These are phyloP conservation scores for Xylaria sp. DNA, from an alignment of 2,329 filamentous ascomycete species.

Conservation along the genomic window DNA sequence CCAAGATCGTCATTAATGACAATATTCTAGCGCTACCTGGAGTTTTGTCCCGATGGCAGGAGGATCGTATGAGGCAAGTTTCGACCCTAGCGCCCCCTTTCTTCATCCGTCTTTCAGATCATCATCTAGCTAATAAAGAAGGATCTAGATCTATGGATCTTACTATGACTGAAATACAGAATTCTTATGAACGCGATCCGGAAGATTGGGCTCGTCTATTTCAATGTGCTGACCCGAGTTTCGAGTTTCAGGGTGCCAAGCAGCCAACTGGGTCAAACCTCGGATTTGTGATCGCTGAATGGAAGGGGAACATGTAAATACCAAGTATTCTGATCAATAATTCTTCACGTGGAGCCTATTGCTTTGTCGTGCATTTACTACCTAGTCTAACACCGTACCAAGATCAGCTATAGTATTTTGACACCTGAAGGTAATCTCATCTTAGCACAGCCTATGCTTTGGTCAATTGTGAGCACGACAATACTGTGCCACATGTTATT, in stretches of 20 bases:
- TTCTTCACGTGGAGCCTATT: too few relatives aligned
- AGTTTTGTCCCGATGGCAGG: slow-evolving; percentile 23
- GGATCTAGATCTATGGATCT: slow-evolving; percentile 29
- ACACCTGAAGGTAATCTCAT: too few relatives aligned
- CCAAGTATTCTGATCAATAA: too few relatives aligned
- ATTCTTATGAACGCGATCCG: slow-evolving; percentile 34
- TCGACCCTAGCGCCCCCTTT: too few relatives aligned
- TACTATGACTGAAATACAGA: slow-evolving; percentile 34
- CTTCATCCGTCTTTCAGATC: not conserved
- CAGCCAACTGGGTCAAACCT: slow-evolving; percentile 31
- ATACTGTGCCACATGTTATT: too few relatives aligned
- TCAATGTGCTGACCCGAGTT: slow-evolving; percentile 26
- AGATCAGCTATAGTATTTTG: too few relatives aligned
- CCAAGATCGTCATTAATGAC: slow-evolving; percentile 40
- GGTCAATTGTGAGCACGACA: too few relatives aligned
- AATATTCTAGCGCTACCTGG: slow-evolving; percentile 21
- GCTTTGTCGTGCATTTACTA: too few relatives aligned
- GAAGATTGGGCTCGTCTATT: slow-evolving; percentile 35
- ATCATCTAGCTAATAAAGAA: not conserved
- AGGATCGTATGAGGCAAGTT: slow-evolving; percentile 26
- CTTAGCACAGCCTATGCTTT: too few relatives aligned
- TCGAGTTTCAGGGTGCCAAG: slow-evolving; percentile 29
- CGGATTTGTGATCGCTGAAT: slow-evolving; percentile 30
- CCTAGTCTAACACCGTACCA: too few relatives aligned
- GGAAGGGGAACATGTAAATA: slow-evolving; percentile 20